Percentiles rank a stretch among this genome's conserved stretches.
These are phyloP conservation scores for Aurantiochytrium sp. DNA, from an alignment of 108 stramenopile genomes.

Conservation along the genomic window DNA sequence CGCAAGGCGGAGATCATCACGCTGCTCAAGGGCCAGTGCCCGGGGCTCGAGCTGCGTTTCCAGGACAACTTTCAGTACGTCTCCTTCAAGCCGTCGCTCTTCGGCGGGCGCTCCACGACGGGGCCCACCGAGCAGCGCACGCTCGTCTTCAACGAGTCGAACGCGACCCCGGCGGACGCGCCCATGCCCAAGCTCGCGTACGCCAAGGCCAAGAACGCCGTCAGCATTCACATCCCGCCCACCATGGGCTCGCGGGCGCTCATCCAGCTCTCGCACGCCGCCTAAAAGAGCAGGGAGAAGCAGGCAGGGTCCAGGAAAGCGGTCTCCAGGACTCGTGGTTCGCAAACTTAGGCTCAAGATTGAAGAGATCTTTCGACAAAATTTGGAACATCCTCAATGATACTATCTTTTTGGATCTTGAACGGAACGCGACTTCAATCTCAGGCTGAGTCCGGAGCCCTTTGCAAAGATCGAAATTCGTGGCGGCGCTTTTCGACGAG, in stretches of 20 bases:
- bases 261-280: background rate
- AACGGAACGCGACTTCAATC: too few relatives aligned
- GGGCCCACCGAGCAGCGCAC: background rate
- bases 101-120: background rate
- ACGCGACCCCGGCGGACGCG: background rate
- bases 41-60: background rate
- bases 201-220: background rate
- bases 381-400: too few relatives aligned
- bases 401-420: too few relatives aligned
- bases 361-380: too few relatives aligned
- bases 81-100: slow-evolving; percentile 5
- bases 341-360: too few relatives aligned
- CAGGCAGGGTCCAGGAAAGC: too few relatives aligned
- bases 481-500: too few relatives aligned
- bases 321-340: too few relatives aligned
- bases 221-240: background rate
- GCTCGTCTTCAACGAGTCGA: background rate
- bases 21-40: background rate
- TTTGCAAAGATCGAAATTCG: too few relatives aligned
- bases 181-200: background rate
- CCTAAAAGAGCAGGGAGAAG: too few relatives aligned
- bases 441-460: too few relatives aligned
- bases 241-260: background rate
- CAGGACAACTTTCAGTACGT: slow-evolving; percentile 4
- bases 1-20: slow-evolving; percentile 28